These are phyloP conservation scores for Hericium alpestre DNA, from an alignment of 768 basidiomycete genomes.

Conservation along the genomic window DNA sequence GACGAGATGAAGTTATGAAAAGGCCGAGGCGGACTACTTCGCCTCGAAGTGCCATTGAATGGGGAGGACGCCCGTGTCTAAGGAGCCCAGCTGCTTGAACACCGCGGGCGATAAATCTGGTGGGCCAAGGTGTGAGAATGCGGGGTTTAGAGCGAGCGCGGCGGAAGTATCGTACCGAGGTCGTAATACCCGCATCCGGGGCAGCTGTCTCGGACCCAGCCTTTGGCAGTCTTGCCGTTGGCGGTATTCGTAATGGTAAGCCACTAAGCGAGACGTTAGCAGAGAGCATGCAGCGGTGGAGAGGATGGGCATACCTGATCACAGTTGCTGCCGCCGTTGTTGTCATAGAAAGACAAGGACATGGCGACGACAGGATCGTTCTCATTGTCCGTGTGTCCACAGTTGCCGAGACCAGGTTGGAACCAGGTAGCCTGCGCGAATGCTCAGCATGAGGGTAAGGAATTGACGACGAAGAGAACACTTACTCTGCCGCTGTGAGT, in stretches of 20 bases:
- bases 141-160: not conserved
- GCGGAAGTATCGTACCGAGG: constrained; percentile 4
- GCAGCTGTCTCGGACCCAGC: constrained; percentile 9
- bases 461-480: constrained; percentile 4
- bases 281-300: not conserved
- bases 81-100: constrained; percentile 1
- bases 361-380: constrained; percentile 6
- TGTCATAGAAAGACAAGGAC: constrained; percentile 4
- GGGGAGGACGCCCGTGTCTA: not conserved
- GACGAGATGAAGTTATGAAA: no score
- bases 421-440: constrained; percentile 10
- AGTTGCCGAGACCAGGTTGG: constrained; percentile 7
- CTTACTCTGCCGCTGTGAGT: constrained; percentile 49
- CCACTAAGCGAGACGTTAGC: not conserved
- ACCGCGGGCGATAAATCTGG: constrained; percentile 10
- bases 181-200: constrained; percentile 4
- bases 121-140: not conserved
- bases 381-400: constrained; percentile 2
- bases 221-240: constrained; percentile 6
- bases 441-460: not conserved
- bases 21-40: not conserved
- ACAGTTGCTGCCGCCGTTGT: constrained; percentile 3
- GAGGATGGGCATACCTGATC: constrained; percentile 2
- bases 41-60: constrained; percentile 1
- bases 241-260: not conserved